Conservation (phyloP, 2,329 filamentous ascomycete genomes). For the Exophiala sp. region DNA sequence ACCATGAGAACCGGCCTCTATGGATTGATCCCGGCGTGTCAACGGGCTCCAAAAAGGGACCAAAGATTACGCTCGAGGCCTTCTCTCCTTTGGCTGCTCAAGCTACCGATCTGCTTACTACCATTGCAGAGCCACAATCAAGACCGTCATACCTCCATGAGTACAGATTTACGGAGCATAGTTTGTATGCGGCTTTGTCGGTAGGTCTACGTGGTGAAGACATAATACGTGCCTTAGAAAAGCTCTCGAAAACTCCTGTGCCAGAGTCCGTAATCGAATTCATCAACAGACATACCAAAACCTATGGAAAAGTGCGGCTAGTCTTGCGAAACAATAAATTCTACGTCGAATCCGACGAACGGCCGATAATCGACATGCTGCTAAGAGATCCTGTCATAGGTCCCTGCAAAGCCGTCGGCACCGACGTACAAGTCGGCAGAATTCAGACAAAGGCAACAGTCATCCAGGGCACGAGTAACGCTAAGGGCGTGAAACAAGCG, state of each 20-base stretch:
- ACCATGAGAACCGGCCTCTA: slow-evolving; percentile 83
- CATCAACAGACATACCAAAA: slow-evolving; percentile 77
- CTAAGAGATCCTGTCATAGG: slow-evolving; percentile 81
- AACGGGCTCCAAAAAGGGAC: slow-evolving; percentile 56
- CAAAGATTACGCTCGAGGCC: slow-evolving; percentile 83
- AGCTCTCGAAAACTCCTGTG: slow-evolving; percentile 82
- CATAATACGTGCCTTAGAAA: slow-evolving; percentile 83
- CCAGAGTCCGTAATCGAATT: slow-evolving; percentile 77
- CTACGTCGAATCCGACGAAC: slow-evolving; percentile 88
- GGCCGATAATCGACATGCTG: slow-evolving; percentile 79
- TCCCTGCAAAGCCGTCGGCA: slow-evolving; percentile 68
- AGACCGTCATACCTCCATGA: slow-evolving; percentile 89
- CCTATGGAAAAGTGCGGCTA: slow-evolving; percentile 92
- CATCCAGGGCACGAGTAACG: slow-evolving; percentile 91
- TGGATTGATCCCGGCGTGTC: slow-evolving; percentile 73
- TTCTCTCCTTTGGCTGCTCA: slow-evolving; percentile 84
- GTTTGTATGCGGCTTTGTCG: slow-evolving; percentile 90
- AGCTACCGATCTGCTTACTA: slow-evolving; percentile 91
- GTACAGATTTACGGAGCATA: slow-evolving; percentile 86
- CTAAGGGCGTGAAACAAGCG: slow-evolving; percentile 79
- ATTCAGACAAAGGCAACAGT: slow-evolving; percentile 83
- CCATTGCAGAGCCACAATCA: slow-evolving; percentile 88
- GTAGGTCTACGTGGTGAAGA: slow-evolving; percentile 87
- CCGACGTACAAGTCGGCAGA: slow-evolving; percentile 74
- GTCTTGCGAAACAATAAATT: slow-evolving; percentile 93